These are phyloP conservation scores for Fusarium sp. DNA, from an alignment of 2,329 filamentous ascomycete genomes.

Conservation along the genomic window DNA sequence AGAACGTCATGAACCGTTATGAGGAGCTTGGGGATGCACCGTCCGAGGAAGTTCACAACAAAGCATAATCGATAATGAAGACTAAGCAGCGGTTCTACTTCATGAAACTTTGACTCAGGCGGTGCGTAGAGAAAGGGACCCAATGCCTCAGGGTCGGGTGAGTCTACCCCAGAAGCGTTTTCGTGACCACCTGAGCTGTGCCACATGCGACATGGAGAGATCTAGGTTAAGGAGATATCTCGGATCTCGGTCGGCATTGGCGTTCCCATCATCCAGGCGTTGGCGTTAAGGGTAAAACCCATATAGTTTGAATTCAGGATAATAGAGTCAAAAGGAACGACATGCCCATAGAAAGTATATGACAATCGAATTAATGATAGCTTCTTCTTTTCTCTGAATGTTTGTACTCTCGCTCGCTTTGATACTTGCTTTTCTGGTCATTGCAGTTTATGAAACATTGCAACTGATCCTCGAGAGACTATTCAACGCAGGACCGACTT, in stretches of 20 bases:
- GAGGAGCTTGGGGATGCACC: conserved; percentile 50
- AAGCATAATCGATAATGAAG: conserved; percentile 20
- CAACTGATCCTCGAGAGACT: no score
- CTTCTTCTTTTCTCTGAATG: neutral
- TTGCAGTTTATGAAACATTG: neutral
- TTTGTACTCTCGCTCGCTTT: neutral
- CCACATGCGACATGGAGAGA: conserved; percentile 31
- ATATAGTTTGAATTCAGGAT: neutral
- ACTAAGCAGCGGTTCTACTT: neutral
- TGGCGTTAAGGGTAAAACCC: conserved; percentile 15
- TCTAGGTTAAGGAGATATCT: conserved; percentile 41
- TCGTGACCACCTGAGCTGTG: conserved; percentile 11
- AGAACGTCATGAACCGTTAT: conserved; percentile 61
- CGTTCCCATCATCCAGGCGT: conserved; percentile 14
- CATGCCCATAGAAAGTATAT: conserved; percentile 1
- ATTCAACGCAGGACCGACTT: no score
- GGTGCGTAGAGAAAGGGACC: neutral
- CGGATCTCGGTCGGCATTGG: conserved; percentile 44
- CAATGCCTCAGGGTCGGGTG: neutral
- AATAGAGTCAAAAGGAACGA: neutral
- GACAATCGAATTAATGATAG: conserved; percentile 22
- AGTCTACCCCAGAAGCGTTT: conserved; percentile 7
- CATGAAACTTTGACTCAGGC: neutral
- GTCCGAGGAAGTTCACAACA: conserved; percentile 28
- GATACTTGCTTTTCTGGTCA: conserved; percentile 8